Percentiles rank a stretch among this genome's conserved stretches.
Evolutionary conservation across 192 early-diverging fungal species (phyloP).

Genomic region (Thamnidium elegans): DNA sequence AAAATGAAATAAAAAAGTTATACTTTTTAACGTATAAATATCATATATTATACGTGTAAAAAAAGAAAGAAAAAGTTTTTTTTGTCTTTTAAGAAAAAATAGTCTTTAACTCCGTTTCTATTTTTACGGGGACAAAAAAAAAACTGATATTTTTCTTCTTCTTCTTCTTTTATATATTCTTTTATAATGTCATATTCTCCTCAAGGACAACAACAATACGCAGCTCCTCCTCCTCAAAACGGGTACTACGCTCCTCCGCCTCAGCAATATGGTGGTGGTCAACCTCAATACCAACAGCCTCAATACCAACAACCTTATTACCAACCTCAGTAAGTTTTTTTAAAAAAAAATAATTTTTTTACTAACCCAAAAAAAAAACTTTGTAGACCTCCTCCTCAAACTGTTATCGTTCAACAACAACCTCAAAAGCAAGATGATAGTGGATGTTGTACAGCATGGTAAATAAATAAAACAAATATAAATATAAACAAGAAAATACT

Average conservation of each 20-base stretch:
- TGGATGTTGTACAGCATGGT: slow-evolving; percentile 31
- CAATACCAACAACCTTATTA: slow-evolving; percentile 10
- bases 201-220: slow-evolving; percentile 20
- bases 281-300: too few relatives aligned
- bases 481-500: not conserved
- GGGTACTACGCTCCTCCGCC: slow-evolving; percentile 16
- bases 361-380: not conserved
- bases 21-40: too few relatives aligned
- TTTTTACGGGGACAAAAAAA: too few relatives aligned
- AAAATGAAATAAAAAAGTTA: too few relatives aligned
- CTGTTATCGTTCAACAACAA: slow-evolving; percentile 19
- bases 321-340: slow-evolving; percentile 28
- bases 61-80: too few relatives aligned
- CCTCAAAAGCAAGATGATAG: slow-evolving; percentile 18
- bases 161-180: too few relatives aligned
- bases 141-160: too few relatives aligned
- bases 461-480: not conserved
- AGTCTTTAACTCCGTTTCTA: too few relatives aligned
- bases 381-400: slow-evolving; percentile 30
- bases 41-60: too few relatives aligned
- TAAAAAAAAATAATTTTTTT: too few relatives aligned
- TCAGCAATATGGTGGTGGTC: not conserved
- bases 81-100: too few relatives aligned
- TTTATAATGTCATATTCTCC: not conserved
- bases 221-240: slow-evolving; percentile 22